A percentile compares a stretch with the other conserved stretches of the same genome.
These are phyloP conservation scores for Cicer chorassanicum DNA, from an alignment of 306 rosid genomes.

Conservation along the genomic window DNA sequence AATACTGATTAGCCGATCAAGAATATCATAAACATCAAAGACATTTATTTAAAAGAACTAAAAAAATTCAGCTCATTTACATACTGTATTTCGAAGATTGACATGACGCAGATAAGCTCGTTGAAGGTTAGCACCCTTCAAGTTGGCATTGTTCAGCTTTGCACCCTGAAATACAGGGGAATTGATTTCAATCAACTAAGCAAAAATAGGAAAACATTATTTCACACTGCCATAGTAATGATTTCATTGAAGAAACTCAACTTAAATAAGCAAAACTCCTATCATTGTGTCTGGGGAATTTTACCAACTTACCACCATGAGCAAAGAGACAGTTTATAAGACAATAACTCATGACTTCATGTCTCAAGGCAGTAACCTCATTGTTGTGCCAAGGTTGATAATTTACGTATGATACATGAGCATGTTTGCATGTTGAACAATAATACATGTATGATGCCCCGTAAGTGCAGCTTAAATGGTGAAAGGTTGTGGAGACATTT, in stretches of 20 bases:
- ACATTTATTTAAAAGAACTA: background rate
- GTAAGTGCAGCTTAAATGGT: too few relatives aligned
- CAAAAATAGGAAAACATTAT: constrained; percentile 11
- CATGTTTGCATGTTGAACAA: constrained; percentile 27
- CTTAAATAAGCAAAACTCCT: background rate
- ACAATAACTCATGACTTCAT: constrained; percentile 3
- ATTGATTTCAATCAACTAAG: constrained; percentile 29
- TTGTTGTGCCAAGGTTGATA: constrained; percentile 5
- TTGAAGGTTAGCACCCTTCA: constrained; percentile 88
- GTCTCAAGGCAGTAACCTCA: constrained; percentile 10
- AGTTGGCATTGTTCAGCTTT: constrained; percentile 75
- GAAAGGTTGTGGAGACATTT: too few relatives aligned
- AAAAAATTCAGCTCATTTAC: constrained; percentile 37
- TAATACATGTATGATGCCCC: background rate
- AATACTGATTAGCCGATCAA: constrained; percentile 4
- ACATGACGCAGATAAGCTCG: constrained; percentile 88
- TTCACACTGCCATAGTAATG: background rate
- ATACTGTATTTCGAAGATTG: constrained; percentile 78
- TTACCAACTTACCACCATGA: background rate
- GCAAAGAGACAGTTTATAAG: background rate
- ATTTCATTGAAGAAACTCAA: background rate
- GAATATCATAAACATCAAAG: constrained; percentile 26
- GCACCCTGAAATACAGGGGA: constrained; percentile 69
- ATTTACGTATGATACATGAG: constrained; percentile 17
- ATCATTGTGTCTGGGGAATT: background rate